Evolutionary conservation across 1,139 yeast genomes (phyloP).

Genomic region (Eremothecium cymbalariae): DNA sequence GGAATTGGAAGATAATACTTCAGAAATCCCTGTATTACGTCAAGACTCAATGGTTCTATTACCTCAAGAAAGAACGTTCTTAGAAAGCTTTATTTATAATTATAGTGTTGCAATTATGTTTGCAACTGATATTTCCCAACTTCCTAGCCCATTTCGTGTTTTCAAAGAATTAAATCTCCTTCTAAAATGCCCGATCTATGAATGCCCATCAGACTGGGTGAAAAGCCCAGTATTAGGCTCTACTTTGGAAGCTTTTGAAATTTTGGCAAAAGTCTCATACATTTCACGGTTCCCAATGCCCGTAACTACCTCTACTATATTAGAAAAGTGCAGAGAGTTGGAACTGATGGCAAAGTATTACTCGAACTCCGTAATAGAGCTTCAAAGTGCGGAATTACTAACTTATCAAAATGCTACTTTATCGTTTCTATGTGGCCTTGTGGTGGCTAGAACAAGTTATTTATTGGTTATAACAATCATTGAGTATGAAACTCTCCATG

Average conservation of each 20-base stretch:
- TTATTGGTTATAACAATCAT: slow-evolving; percentile 13
- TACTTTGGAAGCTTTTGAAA: slow-evolving; percentile 34
- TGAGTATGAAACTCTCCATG: slow-evolving; percentile 9
- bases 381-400: slow-evolving; percentile 2
- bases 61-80: slow-evolving; percentile 30
- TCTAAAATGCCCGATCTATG: slow-evolving; percentile 32
- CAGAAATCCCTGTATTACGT: not conserved
- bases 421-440: slow-evolving; percentile 12
- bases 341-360: slow-evolving; percentile 13
- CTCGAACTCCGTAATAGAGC: slow-evolving; percentile 10
- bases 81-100: slow-evolving; percentile 36
- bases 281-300: slow-evolving; percentile 29
- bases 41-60: slow-evolving; percentile 9
- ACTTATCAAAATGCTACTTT: slow-evolving; percentile 10
- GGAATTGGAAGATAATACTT: too few species aligned
- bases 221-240: slow-evolving; percentile 36
- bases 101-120: slow-evolving; percentile 32
- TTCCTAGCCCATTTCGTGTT: slow-evolving; percentile 36
- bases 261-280: slow-evolving; percentile 37
- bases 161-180: slow-evolving; percentile 31
- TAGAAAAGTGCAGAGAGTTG: slow-evolving; percentile 11
- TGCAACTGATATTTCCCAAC: slow-evolving; percentile 23
- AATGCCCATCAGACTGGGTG: slow-evolving; percentile 33
- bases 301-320: slow-evolving; percentile 12
- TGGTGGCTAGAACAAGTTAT: slow-evolving; percentile 15